Base-by-base conservation (phyloP, 345 rosid genomes). In the Ceriops tagal region DNA sequence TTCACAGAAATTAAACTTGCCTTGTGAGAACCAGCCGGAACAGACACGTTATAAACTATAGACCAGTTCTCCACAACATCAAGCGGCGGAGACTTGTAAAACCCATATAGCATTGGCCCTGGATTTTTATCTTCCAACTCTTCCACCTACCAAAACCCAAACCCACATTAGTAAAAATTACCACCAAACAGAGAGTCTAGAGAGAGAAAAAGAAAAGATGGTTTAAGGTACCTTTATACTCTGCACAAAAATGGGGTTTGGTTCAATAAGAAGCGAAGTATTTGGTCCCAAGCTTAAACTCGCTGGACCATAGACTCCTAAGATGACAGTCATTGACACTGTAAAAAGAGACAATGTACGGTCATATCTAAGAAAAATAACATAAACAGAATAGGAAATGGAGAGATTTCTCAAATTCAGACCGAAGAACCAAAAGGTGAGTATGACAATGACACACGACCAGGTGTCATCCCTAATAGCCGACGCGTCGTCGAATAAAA, bases 391-490 rank as follows among this genome's bases (percentile, higher is more conserved):
- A 27, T 6, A 46, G 49, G 49, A n/a, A 21, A 4, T 31, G 55
- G 8, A 22, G 62, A 64, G 19, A 24, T 9, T 56, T 56, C 26
- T 43, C 49, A 15, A 56, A 68, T 55, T 72, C 93, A 39, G 60
- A 95, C 99, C 96, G 65, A 95, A 92, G 78, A 90, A 83, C 83
- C 97, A 95, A 79, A 95, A 92, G 51, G 97, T 90, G 71, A 89
- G 84, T 52, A 87, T 87, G 57, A 90, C 93, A 68, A 89, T 84
- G 84, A 90, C 74, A 81, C 93, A 92, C 65, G 96, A 84, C 91
- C 98, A 95, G 5, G 93, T 83, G 57, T 92, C 97, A 61, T 89
- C 92, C 2, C 93, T 73, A 47, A 78, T 66, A 16, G 91, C 59
- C 2, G 49, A 43, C 49, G 73, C 75, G 51, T 83, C 89, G 74